phyloP scores from a whole-genome alignment of 2,329 filamentous ascomycete genomes.

The Calycina marina region DNA sequence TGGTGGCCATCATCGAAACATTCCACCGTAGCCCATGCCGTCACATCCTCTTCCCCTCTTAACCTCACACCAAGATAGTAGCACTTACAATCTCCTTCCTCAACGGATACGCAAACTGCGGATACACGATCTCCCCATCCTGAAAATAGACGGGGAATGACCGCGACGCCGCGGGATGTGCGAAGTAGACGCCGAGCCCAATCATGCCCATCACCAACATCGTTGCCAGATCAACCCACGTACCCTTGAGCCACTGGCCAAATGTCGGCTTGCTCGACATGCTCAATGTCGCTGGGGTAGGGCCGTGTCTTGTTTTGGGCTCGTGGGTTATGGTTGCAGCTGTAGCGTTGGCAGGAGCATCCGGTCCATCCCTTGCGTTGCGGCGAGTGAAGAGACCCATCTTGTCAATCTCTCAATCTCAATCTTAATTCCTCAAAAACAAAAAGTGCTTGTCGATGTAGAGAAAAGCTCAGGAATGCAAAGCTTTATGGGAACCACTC shows the following conservation, averaged over 20 bases:
- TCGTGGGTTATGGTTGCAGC: background rate
- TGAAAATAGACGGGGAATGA: conserved; percentile 54
- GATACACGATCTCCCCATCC: conserved; percentile 54
- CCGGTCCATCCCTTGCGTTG: background rate
- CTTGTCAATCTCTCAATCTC: too few relatives aligned
- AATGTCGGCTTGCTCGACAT: conserved; percentile 43
- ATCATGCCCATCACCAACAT: conserved; percentile 52
- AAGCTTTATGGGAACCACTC: too few relatives aligned
- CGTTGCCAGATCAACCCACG: conserved; percentile 52
- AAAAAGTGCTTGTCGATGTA: too few relatives aligned
- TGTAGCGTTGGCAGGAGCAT: too few relatives aligned
- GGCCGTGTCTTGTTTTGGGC: conserved; percentile 4
- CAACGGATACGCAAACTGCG: conserved; percentile 49
- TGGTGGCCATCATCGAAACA: too few relatives aligned
- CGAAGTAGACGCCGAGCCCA: conserved; percentile 52
- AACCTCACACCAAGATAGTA: background rate
- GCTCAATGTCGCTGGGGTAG: conserved; percentile 13
- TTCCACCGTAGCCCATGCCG: too few relatives aligned
- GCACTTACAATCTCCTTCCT: background rate
- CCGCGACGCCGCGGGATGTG: conserved; percentile 49
- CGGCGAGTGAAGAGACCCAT: background rate
- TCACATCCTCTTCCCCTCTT: too few relatives aligned
- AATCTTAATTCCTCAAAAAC: too few relatives aligned
- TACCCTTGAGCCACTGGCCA: conserved; percentile 55
- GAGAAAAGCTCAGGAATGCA: too few relatives aligned